Evolutionary conservation across 2,329 filamentous ascomycete species (phyloP).

Genomic region (Clarireedia monteithiana): DNA sequence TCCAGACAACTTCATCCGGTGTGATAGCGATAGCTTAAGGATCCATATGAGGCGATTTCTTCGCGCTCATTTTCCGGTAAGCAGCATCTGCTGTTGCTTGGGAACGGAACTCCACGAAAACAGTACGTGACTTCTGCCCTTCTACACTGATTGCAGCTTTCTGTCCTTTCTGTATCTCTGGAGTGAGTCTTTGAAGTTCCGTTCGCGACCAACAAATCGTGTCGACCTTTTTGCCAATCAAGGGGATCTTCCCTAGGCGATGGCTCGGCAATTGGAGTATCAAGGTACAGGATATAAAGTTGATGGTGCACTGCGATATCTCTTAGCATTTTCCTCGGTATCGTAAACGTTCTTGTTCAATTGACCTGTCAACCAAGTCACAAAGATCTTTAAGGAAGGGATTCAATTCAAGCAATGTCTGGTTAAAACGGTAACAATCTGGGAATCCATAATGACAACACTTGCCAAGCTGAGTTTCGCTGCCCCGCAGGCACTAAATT

Average conservation of each 20-base stretch:
- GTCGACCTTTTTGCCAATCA: slow-evolving; percentile 83
- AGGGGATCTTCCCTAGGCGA: slow-evolving; percentile 56
- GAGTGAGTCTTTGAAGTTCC: slow-evolving; percentile 68
- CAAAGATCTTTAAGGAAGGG: too few species aligned
- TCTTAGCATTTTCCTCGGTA: too few species aligned
- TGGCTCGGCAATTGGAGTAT: background rate
- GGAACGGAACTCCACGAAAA: slow-evolving; percentile 81
- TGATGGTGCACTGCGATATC: too few species aligned
- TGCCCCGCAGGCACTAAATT: background rate
- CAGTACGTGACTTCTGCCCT: slow-evolving; percentile 42
- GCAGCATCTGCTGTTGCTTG: slow-evolving; percentile 79
- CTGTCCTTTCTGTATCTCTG: slow-evolving; percentile 62
- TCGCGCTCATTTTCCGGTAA: slow-evolving; percentile 76
- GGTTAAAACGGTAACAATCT: background rate
- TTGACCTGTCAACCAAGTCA: too few species aligned
- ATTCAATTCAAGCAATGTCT: too few species aligned
- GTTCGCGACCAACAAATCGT: slow-evolving; percentile 83
- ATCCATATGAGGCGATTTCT: slow-evolving; percentile 71
- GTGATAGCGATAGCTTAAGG: slow-evolving; percentile 74
- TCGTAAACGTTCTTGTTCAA: too few species aligned
- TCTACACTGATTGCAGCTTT: slow-evolving; percentile 55
- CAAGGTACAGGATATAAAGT: too few species aligned
- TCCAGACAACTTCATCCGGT: slow-evolving; percentile 82
- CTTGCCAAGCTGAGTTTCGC: background rate
- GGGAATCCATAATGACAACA: background rate